Base-by-base conservation (phyloP, 176 grass and related monocot species). In the Cenchrus americanus region DNA sequence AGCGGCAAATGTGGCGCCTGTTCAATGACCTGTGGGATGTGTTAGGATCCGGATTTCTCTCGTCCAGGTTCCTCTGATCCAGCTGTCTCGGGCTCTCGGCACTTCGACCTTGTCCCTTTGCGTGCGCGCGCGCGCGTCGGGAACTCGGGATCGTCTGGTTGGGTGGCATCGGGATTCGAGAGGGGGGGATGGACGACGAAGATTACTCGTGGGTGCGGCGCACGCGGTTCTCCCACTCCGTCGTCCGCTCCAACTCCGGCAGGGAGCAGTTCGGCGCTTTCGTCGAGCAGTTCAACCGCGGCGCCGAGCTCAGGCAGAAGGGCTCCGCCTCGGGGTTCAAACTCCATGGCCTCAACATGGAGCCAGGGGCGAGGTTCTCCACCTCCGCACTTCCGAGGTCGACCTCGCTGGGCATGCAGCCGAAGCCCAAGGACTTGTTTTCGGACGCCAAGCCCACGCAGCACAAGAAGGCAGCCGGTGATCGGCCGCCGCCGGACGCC, bases 151-250 rank as follows among this genome's bases (percentile, higher is more conserved):
- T 80, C 57, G 17, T 60, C 19, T 57, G 60, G 23, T 46, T 82
- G 27, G n/a, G n/a, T 82, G 62, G 21, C 32, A 55, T 61, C n/a
- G 60, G 54, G 21, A 27, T 68, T 32, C 65, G 60, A 19, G 76
- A 47, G 66, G 68, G 43, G 71, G 44, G 76, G 57, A 94, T 90
- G 91, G 85, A 93, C 27, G 91, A 96, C 41, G 87, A 96, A 50
- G 82, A 84, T 26, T 89, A 64, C 83, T 99, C 97, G 69, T 99
- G 93, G 97, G 76, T 99, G 58, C 89, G 73, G 79, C 93, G 93
- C 27, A 82, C 93, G n/a, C 88, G 88, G 48, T 99, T 90, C 83
- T 90, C 97, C 14, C 89, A 90, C 66, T 84, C 97, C 13, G 85
- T 94, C 81, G 92, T 90, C 43, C 80, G 88, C 41, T 86, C 80